Evolutionary conservation across 345 rosid species (phyloP).

Genomic region (Lepidium africanum): DNA sequence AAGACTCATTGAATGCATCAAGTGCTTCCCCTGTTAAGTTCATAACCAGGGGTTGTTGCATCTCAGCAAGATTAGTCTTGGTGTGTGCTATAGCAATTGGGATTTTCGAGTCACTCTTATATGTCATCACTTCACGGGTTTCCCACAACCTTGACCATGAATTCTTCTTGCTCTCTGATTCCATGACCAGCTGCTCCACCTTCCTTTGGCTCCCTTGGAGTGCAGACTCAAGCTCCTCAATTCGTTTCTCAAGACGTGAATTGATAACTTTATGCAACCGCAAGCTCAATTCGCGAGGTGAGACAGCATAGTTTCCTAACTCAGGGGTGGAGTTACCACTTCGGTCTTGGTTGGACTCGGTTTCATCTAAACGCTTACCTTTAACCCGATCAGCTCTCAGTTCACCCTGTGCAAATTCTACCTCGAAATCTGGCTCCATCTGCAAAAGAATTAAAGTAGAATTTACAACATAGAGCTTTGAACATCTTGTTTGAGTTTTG

Average conservation of each 20-base stretch:
- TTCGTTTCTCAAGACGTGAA: conserved; percentile 59
- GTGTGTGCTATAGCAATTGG: conserved; percentile 26
- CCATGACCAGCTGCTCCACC: conserved; percentile 38
- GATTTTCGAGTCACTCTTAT: conserved; percentile 18
- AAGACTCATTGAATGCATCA: conserved; percentile 68
- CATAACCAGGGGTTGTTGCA: conserved; percentile 61
- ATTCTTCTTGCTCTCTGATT: conserved; percentile 35
- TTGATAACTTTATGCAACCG: conserved; percentile 70
- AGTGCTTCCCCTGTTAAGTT: conserved; percentile 71
- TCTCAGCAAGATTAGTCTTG: conserved; percentile 19
- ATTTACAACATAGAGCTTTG: background rate
- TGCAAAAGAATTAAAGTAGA: conserved; percentile 20
- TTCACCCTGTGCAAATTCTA: conserved; percentile 61
- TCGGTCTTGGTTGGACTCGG: conserved; percentile 43
- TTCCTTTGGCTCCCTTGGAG: conserved; percentile 67
- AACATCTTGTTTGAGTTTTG: background rate
- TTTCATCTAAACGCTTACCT: conserved; percentile 21
- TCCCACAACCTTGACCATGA: conserved; percentile 31
- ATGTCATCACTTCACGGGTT: conserved; percentile 22
- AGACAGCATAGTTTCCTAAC: conserved; percentile 61
- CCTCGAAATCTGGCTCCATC: conserved; percentile 55
- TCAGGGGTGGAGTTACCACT: conserved; percentile 48
- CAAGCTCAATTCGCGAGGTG: conserved; percentile 66
- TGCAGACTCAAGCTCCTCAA: conserved; percentile 67
- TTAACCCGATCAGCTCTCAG: conserved; percentile 29